Percentiles rank a stretch among this genome's conserved stretches.
phyloP scores from a whole-genome alignment of 495 filamentous ascomycete genomes.

The Neurospora discreta region DNA sequence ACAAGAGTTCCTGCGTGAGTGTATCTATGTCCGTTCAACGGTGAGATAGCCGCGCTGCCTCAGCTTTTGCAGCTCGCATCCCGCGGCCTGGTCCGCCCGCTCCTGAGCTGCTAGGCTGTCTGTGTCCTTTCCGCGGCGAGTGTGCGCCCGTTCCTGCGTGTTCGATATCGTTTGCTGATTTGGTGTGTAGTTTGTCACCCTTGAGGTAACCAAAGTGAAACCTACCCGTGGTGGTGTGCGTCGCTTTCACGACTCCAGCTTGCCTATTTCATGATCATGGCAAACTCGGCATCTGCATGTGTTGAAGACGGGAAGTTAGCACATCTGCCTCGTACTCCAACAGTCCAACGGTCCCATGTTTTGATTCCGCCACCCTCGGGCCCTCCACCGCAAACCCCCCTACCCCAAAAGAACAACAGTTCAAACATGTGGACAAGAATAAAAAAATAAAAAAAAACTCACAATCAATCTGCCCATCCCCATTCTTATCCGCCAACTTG shows the following conservation, averaged over 20 bases:
- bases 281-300: conserved; percentile 77
- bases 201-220: not conserved
- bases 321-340: not conserved
- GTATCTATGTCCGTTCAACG: not conserved
- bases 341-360: not conserved
- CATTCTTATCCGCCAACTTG: conserved; percentile 34
- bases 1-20: not conserved
- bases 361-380: not conserved
- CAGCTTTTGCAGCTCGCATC: not conserved
- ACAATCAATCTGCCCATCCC: conserved; percentile 40
- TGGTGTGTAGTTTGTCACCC: not conserved
- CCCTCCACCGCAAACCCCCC: not conserved
- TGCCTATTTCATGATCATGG: conserved; percentile 63
- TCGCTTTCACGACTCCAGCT: not conserved
- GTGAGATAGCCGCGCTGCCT: not conserved
- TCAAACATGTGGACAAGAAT: too few relatives aligned
- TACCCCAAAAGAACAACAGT: not conserved
- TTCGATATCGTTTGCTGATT: not conserved
- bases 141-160: not conserved
- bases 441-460: conserved; percentile 3
- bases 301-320: conserved; percentile 11
- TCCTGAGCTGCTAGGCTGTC: not conserved
- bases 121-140: not conserved
- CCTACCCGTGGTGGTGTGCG: not conserved
- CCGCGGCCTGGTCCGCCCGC: not conserved